A percentile compares a stretch with the other conserved stretches of the same genome.
phyloP scores from a whole-genome alignment of 169 alveolate genomes.

The Neospora caninum region DNA sequence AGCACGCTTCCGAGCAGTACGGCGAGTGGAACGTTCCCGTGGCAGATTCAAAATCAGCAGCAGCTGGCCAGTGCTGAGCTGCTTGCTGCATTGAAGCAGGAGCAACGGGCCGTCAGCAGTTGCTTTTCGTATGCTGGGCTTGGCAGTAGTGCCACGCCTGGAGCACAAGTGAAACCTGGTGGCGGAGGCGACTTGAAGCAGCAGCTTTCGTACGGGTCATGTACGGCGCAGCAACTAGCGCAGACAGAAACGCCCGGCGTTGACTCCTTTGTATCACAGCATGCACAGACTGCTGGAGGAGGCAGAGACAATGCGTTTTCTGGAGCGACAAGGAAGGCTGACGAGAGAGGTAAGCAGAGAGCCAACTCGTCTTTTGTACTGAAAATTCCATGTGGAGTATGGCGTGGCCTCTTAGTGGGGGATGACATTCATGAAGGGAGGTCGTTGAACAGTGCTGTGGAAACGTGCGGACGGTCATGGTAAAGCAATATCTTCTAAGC shows the following conservation, averaged over 20 bases:
- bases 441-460: no score
- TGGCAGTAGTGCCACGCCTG: neutral
- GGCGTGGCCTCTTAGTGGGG: no score
- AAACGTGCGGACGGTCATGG: no score
- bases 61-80: slow-evolving; percentile 25
- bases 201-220: neutral
- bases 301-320: neutral
- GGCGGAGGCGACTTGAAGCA: neutral
- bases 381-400: no score
- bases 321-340: slow-evolving; percentile 2
- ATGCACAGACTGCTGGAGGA: neutral
- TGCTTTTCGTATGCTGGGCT: neutral
- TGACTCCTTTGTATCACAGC: neutral
- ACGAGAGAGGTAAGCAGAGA: slow-evolving; percentile 21
- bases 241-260: neutral
- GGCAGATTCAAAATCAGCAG: slow-evolving; percentile 12
- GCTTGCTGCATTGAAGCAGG: slow-evolving; percentile 41
- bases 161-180: neutral
- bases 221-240: slow-evolving; percentile 26
- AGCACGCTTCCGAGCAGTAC: slow-evolving; percentile 29
- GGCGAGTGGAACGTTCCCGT: slow-evolving; percentile 7
- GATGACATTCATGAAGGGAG: no score
- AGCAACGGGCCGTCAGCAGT: slow-evolving; percentile 5
- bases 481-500: no score
- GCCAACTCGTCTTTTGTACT: neutral